phyloP scores from a whole-genome alignment of 2,329 filamentous ascomycete genomes.

The Thielaviopsis ethacetica region DNA sequence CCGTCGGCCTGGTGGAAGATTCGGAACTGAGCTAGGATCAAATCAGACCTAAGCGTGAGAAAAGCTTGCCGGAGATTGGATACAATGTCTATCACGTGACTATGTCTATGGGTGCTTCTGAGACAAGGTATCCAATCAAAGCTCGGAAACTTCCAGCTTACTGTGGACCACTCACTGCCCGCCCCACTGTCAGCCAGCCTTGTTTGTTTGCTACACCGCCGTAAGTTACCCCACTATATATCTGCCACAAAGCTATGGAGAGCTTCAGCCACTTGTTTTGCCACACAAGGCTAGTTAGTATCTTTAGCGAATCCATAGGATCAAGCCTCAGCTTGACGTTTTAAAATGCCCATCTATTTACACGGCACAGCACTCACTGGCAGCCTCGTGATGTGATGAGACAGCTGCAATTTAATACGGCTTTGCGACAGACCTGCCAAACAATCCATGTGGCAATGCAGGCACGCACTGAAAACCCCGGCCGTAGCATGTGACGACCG shows the following conservation, averaged over 20 bases:
- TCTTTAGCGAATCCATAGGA: neutral
- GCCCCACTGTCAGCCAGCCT: neutral
- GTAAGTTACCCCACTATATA: neutral
- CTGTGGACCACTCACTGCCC: neutral
- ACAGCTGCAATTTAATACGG: neutral
- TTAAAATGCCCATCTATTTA: too few relatives aligned
- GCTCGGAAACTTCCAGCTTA: neutral
- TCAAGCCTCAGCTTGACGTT: neutral
- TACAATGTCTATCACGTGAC: slow-evolving; percentile 6
- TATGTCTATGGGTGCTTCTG: neutral
- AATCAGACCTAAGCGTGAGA: slow-evolving; percentile 1
- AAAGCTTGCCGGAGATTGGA: slow-evolving; percentile 5
- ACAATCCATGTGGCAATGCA: neutral
- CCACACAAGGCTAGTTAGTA: neutral
- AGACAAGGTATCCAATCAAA: neutral
- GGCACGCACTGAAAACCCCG: neutral
- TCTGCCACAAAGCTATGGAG: neutral
- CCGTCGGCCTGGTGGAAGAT: slow-evolving; percentile 2
- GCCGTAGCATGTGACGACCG: neutral
- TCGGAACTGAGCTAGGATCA: slow-evolving; percentile 1
- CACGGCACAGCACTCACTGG: too few relatives aligned
- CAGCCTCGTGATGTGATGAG: neutral
- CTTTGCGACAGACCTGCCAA: neutral
- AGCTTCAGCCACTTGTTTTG: neutral
- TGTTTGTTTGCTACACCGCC: neutral